Base-by-base conservation (phyloP, 1,284 basidiomycete species). In the Ustilago shanxiensis region DNA sequence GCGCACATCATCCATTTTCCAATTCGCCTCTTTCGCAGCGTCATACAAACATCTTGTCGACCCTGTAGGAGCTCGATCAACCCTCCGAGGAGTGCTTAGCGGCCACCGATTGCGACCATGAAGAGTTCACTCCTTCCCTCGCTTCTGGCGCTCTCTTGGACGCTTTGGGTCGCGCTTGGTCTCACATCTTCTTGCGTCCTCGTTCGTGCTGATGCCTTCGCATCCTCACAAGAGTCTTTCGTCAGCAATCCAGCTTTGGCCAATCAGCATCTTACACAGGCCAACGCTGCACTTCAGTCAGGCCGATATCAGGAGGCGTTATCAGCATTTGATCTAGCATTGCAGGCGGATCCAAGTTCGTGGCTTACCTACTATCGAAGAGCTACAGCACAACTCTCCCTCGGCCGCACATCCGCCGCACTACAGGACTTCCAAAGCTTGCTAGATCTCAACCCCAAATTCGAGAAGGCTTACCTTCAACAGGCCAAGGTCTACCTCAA, bases 281-380 rank as follows among this genome's bases (percentile, higher is more conserved):
- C 82, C 24, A 84, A 84, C 29, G 69, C 68, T 5, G 77, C 78
- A 8, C 78, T 84, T 11, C 72, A 79, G 35, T 74, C 78, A 5
- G 80, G 78, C 11, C 71, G 78, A 51, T 82, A 83, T 45, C 70
- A 71, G 7, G 77, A 79, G 20, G 82, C 82, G 13, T 68, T 84
- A 26, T 69, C 77, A 4, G 66, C 79, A n/a, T 84, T 80, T 64
- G 78, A 84, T 49, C 51, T 63, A 6, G 82, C 82, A 1, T 63
- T 84, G 28, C 69, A 67, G 51, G 69, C 71, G 18, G 81, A 84
- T 61, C 81, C 82, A 1, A 50, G 58, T 13, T 62, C 77, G n/a
- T 84, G 77, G 61, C 78, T 85, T 26, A 75, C 80, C 24, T 84
- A 85, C 78, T 86, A 82, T 65, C 72, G 83, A 6, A 72, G 84